phyloP scores from a whole-genome alignment of 352 stramenopile genomes.

The Lagenidium giganteum region DNA sequence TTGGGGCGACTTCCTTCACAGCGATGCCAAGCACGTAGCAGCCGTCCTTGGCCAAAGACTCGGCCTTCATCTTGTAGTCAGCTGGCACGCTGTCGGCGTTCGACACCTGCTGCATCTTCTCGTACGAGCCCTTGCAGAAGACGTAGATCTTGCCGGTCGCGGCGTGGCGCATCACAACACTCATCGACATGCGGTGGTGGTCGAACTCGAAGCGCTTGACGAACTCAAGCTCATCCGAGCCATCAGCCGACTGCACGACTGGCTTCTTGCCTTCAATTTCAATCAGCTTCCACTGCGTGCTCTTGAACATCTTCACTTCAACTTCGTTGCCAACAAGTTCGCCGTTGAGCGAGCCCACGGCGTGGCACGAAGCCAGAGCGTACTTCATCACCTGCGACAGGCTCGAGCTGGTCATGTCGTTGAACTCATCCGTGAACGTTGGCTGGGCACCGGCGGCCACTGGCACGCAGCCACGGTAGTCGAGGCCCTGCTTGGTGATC shows the following conservation, averaged over 20 bases:
- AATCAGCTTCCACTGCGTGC: slow-evolving; percentile 60
- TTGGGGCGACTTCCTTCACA: slow-evolving; percentile 43
- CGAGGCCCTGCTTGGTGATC: slow-evolving; percentile 86
- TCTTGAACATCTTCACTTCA: slow-evolving; percentile 85
- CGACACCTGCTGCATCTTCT: slow-evolving; percentile 74
- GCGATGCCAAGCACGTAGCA: slow-evolving; percentile 88
- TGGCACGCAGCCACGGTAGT: slow-evolving; percentile 71
- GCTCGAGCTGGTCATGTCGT: slow-evolving; percentile 39
- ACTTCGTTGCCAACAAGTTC: slow-evolving; percentile 85
- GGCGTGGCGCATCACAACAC: slow-evolving; percentile 74
- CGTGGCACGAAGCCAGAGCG: slow-evolving; percentile 80
- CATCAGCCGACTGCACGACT: slow-evolving; percentile 36
- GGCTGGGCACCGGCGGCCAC: slow-evolving; percentile 22
- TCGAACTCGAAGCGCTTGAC: slow-evolving; percentile 92
- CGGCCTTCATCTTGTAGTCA: slow-evolving; percentile 61
- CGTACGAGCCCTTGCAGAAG: slow-evolving; percentile 89
- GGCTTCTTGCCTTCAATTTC: slow-evolving; percentile 40
- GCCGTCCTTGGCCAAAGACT: slow-evolving; percentile 66
- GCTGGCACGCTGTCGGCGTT: slow-evolving; percentile 40
- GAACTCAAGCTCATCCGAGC: slow-evolving; percentile 48
- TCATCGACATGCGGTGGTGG: slow-evolving; percentile 89
- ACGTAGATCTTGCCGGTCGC: slow-evolving; percentile 51
- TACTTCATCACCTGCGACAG: slow-evolving; percentile 46
- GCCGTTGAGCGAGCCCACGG: slow-evolving; percentile 59
- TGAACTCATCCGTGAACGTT: slow-evolving; percentile 45